A percentile compares a stretch with the other conserved stretches of the same genome.
Evolutionary conservation across 441 rosid species (phyloP).

Genomic region (Brassica hybrid): DNA sequence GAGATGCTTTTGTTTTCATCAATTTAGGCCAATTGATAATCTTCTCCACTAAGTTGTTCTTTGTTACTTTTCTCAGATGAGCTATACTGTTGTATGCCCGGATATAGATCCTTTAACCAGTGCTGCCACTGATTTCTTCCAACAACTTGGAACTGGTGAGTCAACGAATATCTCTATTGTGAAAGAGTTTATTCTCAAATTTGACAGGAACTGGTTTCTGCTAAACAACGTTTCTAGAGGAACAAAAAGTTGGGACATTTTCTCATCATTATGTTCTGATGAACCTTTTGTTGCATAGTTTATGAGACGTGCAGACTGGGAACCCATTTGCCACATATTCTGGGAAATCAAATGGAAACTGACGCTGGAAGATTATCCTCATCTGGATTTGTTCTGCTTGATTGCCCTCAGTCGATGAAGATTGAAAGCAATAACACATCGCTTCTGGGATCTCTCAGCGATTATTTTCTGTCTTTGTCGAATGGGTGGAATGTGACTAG

Average conservation of each 20-base stretch:
- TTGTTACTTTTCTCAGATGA: conserved; percentile 65
- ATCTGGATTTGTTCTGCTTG: conserved; percentile 90
- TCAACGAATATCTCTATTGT: conserved; percentile 17
- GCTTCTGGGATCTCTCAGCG: conserved; percentile 95
- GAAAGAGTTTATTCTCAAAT: background rate
- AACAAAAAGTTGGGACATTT: background rate
- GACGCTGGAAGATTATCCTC: conserved; percentile 73
- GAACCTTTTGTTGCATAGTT: conserved; percentile 54
- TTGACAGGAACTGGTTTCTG: background rate
- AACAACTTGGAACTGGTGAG: conserved; percentile 98
- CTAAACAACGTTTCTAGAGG: conserved; percentile 1
- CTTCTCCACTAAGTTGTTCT: conserved; percentile 21
- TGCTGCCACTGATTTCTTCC: conserved; percentile 97
- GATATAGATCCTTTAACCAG: conserved; percentile 95
- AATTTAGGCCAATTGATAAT: conserved; percentile 15
- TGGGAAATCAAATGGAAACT: conserved; percentile 86
- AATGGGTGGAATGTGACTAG: conserved; percentile 98
- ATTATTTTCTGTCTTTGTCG: conserved; percentile 96
- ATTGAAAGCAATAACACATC: conserved; percentile 94
- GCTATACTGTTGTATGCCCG: conserved; percentile 90
- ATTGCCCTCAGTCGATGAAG: too few species aligned
- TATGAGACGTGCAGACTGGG: conserved; percentile 98
- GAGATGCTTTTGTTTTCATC: conserved; percentile 30
- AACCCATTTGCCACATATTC: conserved; percentile 85
- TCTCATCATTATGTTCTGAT: conserved; percentile 28